Base-by-base conservation (phyloP, 1,284 basidiomycete genomes). In the Laetiporus sulphureus region DNA sequence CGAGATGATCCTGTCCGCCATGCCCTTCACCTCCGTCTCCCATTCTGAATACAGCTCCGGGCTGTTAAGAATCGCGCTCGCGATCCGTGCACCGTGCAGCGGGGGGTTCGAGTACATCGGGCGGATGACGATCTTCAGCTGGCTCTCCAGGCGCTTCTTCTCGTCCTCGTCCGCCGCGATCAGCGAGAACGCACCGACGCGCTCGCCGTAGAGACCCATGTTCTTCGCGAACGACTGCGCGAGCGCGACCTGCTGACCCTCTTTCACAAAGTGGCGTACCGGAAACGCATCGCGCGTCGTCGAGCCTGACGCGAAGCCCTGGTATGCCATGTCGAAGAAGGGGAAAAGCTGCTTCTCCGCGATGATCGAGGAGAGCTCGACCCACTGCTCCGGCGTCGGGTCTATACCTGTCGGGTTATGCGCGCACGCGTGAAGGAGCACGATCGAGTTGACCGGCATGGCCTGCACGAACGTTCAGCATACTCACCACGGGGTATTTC, bases 101-200 rank as follows among this genome's bases (percentile, higher is more conserved):
- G 96, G 95, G 41, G 95, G 96, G 76, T 97, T 98, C 45, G 95
- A 99, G 75, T 99, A 99, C 78, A 98, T 83, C 30, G 95, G 96
- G 24, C 96, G 88, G 52, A 99, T 87, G 54, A 97, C 72, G 56
- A 98, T 96, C 77, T 97, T 97, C 60, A 94, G 66, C 67, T 98
- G 96, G 62, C 86, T 91, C 64, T 92, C 85, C 38, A 95, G 82
- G 38, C 92, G 83, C 36, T 84, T 88, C 63, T 85, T 91, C 66
- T 96, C 92, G 51, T 88, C 89, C 37, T 80, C 69, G 51, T 77
- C 77, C 45, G 67, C 64, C 34, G 79, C 80, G 38, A 86, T 81
- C 55, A 97, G 64, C 18, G 91, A 93, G 76, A 99, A 91, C n/a
- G 90, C 86, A 16, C 94, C 94, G 45, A 91, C 90, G 60, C 94